Conservation (phyloP, 2,329 filamentous ascomycete genomes). For the Nemania sp. region DNA sequence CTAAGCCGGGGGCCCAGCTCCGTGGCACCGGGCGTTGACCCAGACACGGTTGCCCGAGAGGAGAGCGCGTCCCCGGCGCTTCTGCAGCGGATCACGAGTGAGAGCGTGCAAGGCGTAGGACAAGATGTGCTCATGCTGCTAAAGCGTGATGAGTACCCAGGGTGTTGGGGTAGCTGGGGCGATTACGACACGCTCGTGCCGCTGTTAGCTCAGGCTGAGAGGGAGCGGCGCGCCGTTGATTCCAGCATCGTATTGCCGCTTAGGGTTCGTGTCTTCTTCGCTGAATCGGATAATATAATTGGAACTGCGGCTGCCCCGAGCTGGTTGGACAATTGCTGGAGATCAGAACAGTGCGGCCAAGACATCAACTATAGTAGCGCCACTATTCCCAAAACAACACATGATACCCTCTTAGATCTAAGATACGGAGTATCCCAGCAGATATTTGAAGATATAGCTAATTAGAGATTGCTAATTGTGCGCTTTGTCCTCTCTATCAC, state of each 20-base stretch:
- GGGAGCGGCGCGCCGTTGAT: neutral
- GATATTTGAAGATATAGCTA: conserved; percentile 31
- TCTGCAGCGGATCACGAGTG: conserved; percentile 23
- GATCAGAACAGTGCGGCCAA: conserved; percentile 36
- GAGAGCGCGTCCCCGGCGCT: conserved; percentile 29
- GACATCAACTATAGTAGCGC: conserved; percentile 37
- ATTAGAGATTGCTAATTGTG: neutral
- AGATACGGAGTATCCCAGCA: conserved; percentile 40
- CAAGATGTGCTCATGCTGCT: conserved; percentile 42
- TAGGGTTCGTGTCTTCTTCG: conserved; percentile 40
- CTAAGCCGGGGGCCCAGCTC: neutral
- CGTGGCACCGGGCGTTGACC: conserved; percentile 33
- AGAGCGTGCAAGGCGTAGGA: conserved; percentile 37
- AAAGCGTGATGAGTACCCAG: conserved; percentile 37
- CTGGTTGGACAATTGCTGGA: conserved; percentile 45
- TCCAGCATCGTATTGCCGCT: conserved; percentile 15
- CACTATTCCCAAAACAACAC: conserved; percentile 36
- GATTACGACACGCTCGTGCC: conserved; percentile 43
- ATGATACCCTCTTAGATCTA: conserved; percentile 40
- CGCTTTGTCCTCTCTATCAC: neutral
- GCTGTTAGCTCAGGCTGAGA: conserved; percentile 37
- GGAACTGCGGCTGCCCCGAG: conserved; percentile 32
- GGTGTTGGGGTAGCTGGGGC: conserved; percentile 40
- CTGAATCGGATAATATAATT: conserved; percentile 43
- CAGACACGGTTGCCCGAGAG: conserved; percentile 35